Percentiles rank a stretch among this genome's conserved stretches.
Evolutionary conservation across 2,329 filamentous ascomycete species (phyloP).

Genomic region (Verticillium dahliae): DNA sequence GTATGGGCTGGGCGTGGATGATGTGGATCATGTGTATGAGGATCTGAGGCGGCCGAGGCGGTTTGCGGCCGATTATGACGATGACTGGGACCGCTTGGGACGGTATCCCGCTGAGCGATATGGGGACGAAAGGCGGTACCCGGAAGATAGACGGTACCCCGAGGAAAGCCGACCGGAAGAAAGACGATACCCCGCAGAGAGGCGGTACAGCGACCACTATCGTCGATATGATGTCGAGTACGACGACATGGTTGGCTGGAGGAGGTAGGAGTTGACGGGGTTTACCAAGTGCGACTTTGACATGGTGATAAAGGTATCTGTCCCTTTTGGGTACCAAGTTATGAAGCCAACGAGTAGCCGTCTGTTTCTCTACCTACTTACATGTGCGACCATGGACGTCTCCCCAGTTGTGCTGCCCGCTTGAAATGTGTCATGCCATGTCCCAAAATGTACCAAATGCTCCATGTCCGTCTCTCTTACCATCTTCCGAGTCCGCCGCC

Average conservation of each 20-base stretch:
- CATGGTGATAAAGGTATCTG: too few relatives aligned
- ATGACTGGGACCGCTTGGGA: background rate
- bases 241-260: background rate
- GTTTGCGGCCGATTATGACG: background rate
- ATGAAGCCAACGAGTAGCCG: background rate
- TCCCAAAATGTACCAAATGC: background rate
- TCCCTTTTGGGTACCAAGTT: background rate
- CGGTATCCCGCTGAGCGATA: background rate
- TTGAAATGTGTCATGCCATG: background rate
- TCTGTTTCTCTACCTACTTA: background rate
- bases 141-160: background rate
- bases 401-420: background rate
- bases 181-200: background rate
- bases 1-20: background rate
- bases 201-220: background rate
- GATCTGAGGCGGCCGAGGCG: background rate
- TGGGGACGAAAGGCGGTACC: too few relatives aligned
- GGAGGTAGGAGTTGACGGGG: background rate
- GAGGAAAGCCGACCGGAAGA: too few relatives aligned
- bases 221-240: background rate
- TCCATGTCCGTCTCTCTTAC: background rate
- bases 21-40: background rate
- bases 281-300: background rate
- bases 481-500: background rate
- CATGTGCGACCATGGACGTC: background rate